phyloP scores from a whole-genome alignment of 2,329 filamentous ascomycete species.

The Chaetothyriales sp. region DNA sequence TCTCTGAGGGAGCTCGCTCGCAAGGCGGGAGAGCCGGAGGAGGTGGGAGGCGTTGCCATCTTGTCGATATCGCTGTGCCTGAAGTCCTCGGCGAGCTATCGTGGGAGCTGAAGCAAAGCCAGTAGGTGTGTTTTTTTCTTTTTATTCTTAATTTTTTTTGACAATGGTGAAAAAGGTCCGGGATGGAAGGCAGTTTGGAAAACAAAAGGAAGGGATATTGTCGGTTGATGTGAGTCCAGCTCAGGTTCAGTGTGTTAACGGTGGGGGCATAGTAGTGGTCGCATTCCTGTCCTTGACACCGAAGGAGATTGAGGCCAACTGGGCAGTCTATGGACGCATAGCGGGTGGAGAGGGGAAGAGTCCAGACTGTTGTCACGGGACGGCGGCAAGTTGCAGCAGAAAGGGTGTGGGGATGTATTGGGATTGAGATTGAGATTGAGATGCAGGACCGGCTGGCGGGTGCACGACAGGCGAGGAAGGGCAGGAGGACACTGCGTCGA shows the following conservation, averaged over 20 bases:
- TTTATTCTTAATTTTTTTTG: too few species aligned
- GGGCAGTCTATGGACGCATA: neutral
- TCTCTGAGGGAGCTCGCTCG: neutral
- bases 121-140: neutral
- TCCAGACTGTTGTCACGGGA: neutral
- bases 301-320: neutral
- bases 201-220: conserved; percentile 2
- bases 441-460: neutral
- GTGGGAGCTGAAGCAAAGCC: conserved; percentile 7
- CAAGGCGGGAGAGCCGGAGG: conserved; percentile 4
- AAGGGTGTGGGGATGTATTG: neutral
- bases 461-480: neutral
- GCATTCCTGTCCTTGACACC: neutral
- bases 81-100: conserved; percentile 7
- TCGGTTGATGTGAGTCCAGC: conserved; percentile 12
- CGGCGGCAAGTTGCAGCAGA: neutral
- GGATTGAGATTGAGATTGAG: neutral
- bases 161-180: neutral
- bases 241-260: conserved; percentile 9
- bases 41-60: conserved; percentile 8
- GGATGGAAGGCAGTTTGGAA: neutral
- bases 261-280: neutral
- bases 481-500: neutral
- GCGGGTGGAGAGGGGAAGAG: neutral
- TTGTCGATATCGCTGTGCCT: conserved; percentile 8